phyloP scores from a whole-genome alignment of 169 alveolate genomes.

The Theileria equi region DNA sequence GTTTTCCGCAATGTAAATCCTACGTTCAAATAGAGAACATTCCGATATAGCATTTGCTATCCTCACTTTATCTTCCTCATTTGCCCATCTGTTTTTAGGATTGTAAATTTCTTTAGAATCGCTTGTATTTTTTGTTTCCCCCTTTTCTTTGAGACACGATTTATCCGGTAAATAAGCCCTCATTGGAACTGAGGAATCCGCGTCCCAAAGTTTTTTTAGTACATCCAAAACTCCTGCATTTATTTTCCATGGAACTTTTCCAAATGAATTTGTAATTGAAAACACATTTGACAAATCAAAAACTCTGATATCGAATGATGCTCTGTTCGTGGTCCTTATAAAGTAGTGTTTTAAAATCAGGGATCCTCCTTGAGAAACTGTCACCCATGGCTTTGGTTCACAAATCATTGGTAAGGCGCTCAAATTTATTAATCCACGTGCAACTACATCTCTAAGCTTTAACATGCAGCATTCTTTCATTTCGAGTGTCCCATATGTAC shows the following conservation, averaged over 20 bases:
- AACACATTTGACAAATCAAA: constrained; percentile 66
- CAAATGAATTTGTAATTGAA: constrained; percentile 61
- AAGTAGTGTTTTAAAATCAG: constrained; percentile 66
- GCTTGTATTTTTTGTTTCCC: neutral
- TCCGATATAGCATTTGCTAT: constrained; percentile 66
- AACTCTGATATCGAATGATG: constrained; percentile 66
- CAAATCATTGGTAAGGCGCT: constrained; percentile 74
- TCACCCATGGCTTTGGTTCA: constrained; percentile 71
- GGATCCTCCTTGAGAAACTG: constrained; percentile 66
- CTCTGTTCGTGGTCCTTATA: constrained; percentile 66
- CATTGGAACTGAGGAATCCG: constrained; percentile 53
- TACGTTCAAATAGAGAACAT: constrained; percentile 66
- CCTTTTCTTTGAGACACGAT: constrained; percentile 13
- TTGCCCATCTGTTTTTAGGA: constrained; percentile 20
- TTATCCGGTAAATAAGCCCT: constrained; percentile 32
- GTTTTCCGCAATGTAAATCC: constrained; percentile 82
- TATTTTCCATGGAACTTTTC: constrained; percentile 70
- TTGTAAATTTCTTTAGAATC: constrained; percentile 2
- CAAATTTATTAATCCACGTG: constrained; percentile 62
- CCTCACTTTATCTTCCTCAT: constrained; percentile 53
- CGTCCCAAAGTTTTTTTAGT: constrained; percentile 50
- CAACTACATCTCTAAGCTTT: constrained; percentile 67
- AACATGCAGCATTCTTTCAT: constrained; percentile 75
- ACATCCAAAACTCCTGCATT: constrained; percentile 56
- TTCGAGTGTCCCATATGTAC: constrained; percentile 71